Percentiles rank a stretch among this genome's conserved stretches.
These are phyloP conservation scores for Neurospora sp. DNA, from an alignment of 495 filamentous ascomycete species.

Conservation along the genomic window DNA sequence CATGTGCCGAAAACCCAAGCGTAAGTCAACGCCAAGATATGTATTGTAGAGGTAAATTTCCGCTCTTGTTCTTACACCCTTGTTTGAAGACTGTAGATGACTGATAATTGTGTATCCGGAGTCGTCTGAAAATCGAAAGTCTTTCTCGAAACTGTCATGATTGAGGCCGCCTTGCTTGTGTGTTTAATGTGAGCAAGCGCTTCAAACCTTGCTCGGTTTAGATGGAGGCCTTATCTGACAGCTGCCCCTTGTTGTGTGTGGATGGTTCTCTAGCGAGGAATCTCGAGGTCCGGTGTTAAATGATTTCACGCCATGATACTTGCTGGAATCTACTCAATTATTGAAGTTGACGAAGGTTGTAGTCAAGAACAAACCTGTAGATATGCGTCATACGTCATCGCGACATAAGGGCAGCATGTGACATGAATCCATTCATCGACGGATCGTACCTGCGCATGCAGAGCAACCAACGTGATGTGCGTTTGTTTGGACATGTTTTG, in stretches of 20 bases:
- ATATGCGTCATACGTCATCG: not conserved
- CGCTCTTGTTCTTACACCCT: not conserved
- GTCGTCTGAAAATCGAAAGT: not conserved
- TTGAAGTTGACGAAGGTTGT: not conserved
- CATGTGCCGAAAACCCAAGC: not conserved
- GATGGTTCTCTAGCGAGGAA: not conserved
- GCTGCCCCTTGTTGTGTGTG: not conserved
- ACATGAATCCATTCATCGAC: not conserved
- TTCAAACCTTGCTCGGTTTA: not conserved
- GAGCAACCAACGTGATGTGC: not conserved
- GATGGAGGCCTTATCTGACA: not conserved
- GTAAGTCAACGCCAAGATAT: not conserved
- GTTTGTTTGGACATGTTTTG: not conserved
- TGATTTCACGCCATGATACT: not conserved
- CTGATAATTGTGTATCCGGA: not conserved
- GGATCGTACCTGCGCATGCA: not conserved
- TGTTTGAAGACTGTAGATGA: not conserved
- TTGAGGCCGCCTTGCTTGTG: not conserved
- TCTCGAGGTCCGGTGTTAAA: not conserved
- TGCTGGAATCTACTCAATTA: not conserved
- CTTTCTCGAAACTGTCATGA: not conserved
- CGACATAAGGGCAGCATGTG: not conserved
- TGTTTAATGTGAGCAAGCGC: not conserved
- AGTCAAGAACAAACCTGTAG: not conserved
- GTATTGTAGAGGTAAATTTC: not conserved